Base-by-base conservation (phyloP, 139 green algal species). In the Volvox reticuliferus region DNA sequence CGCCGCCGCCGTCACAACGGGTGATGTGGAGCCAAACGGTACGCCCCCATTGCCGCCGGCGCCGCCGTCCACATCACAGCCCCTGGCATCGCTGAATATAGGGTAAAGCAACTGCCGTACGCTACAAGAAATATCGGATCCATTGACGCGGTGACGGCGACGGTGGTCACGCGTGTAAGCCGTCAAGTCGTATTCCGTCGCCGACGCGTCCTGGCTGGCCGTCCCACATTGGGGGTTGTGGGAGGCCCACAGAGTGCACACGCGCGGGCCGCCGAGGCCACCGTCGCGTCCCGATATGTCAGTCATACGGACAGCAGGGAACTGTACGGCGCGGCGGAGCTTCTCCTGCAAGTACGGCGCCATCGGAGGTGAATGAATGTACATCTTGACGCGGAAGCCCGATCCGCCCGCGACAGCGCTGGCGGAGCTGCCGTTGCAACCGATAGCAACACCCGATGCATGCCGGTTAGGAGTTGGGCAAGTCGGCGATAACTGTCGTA, bases 281-380 rank as follows among this genome's bases (percentile, higher is more conserved):
- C 21, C 65, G 65, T 73, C 65, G 12, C 12, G 21, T 30, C 24
- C 65, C 5, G 65, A 28, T 2, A 30, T 67, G 13, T 65, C 36
- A 30, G 36, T 18, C 17, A 44, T 33, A 67, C 36, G 37, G 78
- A 22, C 67, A 44, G 5, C 32, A 44, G 36, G 18, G 36, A 35
- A 9, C 33, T 32, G 21, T 35, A 76, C 30, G 33, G 82, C 65
- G 1, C 82, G 82, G 65, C 65, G 82, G 32, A 88, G 65, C 82
- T 79, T 88, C 6, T 88, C 33, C 3, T 79, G 82, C 21, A 88
- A 20, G 65, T 88, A 88, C 33, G 82, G 82, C 35, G 82, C 82
- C 63, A 88, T 65, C 32, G 35, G 33, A 12, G 63, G 82, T 67
- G 82, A 88, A 0, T 65, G 50, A 26, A 88, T 28, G 12, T 55